These are phyloP conservation scores for Cyclotella choctawhatcheeana DNA, from an alignment of 108 stramenopile genomes.

Conservation along the genomic window DNA sequence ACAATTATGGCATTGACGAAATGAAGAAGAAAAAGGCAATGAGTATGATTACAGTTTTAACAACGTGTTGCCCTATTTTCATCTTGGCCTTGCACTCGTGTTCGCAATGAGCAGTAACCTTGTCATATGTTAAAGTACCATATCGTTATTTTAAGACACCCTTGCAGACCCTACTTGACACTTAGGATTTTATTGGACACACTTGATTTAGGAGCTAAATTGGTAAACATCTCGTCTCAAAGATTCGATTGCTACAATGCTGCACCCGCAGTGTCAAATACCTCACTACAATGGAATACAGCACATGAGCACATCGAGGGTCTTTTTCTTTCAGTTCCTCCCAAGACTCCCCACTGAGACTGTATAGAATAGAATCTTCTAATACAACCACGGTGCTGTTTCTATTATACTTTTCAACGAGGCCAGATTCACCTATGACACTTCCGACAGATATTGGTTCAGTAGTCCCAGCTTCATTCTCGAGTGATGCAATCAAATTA, in stretches of 20 bases:
- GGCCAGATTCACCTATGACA: slow-evolving; percentile 37
- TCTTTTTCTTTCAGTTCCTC: slow-evolving; percentile 30
- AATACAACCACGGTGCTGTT: slow-evolving; percentile 33
- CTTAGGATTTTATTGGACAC: too few relatives aligned
- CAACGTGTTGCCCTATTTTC: too few relatives aligned
- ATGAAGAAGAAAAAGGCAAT: too few relatives aligned
- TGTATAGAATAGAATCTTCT: slow-evolving; percentile 20
- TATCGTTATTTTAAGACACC: too few relatives aligned
- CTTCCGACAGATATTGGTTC: slow-evolving; percentile 43
- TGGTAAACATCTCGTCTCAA: slow-evolving; percentile 72
- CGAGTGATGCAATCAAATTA: slow-evolving; percentile 32
- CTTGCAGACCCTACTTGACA: too few relatives aligned
- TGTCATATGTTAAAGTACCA: too few relatives aligned
- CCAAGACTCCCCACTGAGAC: slow-evolving; percentile 20
- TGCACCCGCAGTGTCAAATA: slow-evolving; percentile 72
- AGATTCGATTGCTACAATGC: slow-evolving; percentile 77
- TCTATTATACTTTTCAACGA: slow-evolving; percentile 22
- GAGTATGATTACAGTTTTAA: too few relatives aligned
- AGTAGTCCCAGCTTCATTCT: slow-evolving; percentile 50
- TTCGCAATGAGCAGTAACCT: too few relatives aligned
- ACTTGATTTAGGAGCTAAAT: too few relatives aligned
- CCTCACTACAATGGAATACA: slow-evolving; percentile 61
- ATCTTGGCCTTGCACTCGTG: too few relatives aligned
- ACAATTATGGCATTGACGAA: too few relatives aligned
- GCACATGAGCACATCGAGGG: slow-evolving; percentile 56